phyloP scores from a whole-genome alignment of 768 basidiomycete genomes.

The Daedaleopsis nitida region DNA sequence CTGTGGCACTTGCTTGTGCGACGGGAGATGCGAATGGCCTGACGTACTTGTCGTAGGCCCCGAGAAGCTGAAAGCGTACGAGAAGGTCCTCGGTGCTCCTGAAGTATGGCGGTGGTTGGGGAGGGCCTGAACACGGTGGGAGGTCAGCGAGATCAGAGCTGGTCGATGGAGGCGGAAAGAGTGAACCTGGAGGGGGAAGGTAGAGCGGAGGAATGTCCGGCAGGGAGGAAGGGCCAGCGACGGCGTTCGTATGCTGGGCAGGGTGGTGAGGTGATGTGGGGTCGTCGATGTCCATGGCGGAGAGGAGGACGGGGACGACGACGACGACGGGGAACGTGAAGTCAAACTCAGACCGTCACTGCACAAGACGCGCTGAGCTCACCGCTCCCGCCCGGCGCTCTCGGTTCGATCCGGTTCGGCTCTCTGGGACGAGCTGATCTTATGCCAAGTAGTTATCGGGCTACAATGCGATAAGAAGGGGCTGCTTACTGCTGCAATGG shows the following conservation, averaged over 20 bases:
- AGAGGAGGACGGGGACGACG: conserved; percentile 15
- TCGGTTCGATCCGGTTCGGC: background rate
- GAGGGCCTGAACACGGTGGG: conserved; percentile 13
- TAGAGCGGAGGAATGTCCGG: conserved; percentile 37
- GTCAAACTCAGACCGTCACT: background rate
- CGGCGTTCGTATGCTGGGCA: conserved; percentile 44
- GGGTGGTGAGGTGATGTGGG: conserved; percentile 12
- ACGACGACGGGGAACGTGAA: conserved; percentile 9
- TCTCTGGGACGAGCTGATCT: background rate
- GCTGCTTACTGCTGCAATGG: background rate
- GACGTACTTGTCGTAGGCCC: conserved; percentile 84
- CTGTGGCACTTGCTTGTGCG: conserved; percentile 23
- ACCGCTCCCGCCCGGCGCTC: conserved; percentile 13
- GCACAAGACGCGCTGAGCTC: conserved; percentile 13
- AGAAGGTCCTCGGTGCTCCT: conserved; percentile 81
- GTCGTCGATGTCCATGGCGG: conserved; percentile 34
- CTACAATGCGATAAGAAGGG: background rate
- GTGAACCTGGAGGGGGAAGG: conserved; percentile 27
- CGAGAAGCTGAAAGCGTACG: conserved; percentile 65
- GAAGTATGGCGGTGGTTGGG: conserved; percentile 45
- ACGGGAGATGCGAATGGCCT: conserved; percentile 48
- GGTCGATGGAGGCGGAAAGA: no score
- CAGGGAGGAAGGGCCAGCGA: conserved; percentile 61
- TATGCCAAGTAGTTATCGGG: background rate
- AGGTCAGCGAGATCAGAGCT: conserved; percentile 19